A percentile compares a stretch with the other conserved stretches of the same genome.
phyloP scores from a whole-genome alignment of 2,329 filamentous ascomycete genomes.

The Rhytidhysteron rufulum region DNA sequence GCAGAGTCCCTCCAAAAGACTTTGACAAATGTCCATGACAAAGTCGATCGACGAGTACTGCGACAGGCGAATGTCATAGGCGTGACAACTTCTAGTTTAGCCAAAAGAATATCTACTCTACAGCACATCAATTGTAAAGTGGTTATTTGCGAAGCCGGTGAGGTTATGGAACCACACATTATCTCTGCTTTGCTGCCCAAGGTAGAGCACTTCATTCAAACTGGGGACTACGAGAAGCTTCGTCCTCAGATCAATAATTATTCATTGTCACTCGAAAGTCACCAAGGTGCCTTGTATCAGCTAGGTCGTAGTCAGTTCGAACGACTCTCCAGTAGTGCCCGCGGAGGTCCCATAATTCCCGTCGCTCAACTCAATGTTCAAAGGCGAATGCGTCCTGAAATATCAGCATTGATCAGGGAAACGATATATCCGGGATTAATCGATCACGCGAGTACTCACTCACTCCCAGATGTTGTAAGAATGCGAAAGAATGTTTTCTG shows the following conservation, averaged over 20 bases:
- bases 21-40: conserved; percentile 25
- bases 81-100: conserved; percentile 58
- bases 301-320: conserved; percentile 62
- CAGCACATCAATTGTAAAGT: conserved; percentile 52
- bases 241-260: conserved; percentile 57
- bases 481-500: conserved; percentile 56
- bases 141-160: conserved; percentile 63
- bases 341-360: conserved; percentile 18
- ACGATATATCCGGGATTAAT: conserved; percentile 56
- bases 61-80: conserved; percentile 52
- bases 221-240: conserved; percentile 62
- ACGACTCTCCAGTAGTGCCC: conserved; percentile 42
- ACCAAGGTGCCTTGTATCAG: conserved; percentile 46
- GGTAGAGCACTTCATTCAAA: conserved; percentile 59
- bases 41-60: conserved; percentile 39
- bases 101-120: conserved; percentile 51
- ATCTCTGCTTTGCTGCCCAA: conserved; percentile 58
- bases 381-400: conserved; percentile 62
- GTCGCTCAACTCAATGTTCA: conserved; percentile 51
- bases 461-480: conserved; percentile 50
- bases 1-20: conserved; percentile 7
- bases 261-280: conserved; percentile 50
- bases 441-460: conserved; percentile 42
- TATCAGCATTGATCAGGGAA: conserved; percentile 55
- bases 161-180: conserved; percentile 63